Base-by-base conservation (phyloP, 352 stramenopile genomes). In the Globisporangium parvum region DNA sequence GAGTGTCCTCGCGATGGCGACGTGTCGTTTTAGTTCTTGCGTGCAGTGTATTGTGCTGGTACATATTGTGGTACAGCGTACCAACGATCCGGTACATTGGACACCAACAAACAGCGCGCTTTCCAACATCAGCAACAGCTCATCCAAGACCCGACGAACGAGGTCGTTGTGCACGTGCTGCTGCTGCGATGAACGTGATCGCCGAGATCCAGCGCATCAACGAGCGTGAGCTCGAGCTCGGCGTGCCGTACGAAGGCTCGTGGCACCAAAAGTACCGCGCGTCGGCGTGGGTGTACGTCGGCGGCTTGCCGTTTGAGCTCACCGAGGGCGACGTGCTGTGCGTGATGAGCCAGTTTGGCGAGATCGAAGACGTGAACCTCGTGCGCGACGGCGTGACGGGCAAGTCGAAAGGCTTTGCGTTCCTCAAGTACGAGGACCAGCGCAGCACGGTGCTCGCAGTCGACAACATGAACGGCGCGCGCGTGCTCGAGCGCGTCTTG, bases 361-460 rank as follows among this genome's bases (percentile, higher is more conserved):
- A 93, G 67, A 77, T 95, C 56, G 97, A 99, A 63, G 96, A 99
- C 73, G 86, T 99, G 53, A 95, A 99, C 71, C 71, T 99, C 46
- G 91, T 98, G 42, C 92, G 96, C 24, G 96, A 99, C 55, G 90
- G 85, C 54, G 95, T 97, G 60, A 98, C 93, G 8, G 96, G 96
- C 47, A 99, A 99, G 73, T 96, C 87, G 45, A 90, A 93, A 62
- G 96, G 95, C 31, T 99, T 98, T 72, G 82, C 73, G 28, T 99
- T 98, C 77, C 21, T 98, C 56, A 99, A 99, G 77, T 99, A 98
- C 66, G 91, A 98, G 67, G 93, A 99, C 77, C 87, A 96, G 57
- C 61, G 93, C 55, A 98, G 87, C 57, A 98, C 96, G 20, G 86
- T 99, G 26, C 77, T 99, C 62, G 96, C 96, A 0, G 96, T 99